Percentiles rank a stretch among this genome's conserved stretches.
These are phyloP conservation scores for Mortierella alpina DNA, from an alignment of 192 early-diverging fungal species.

Conservation along the genomic window DNA sequence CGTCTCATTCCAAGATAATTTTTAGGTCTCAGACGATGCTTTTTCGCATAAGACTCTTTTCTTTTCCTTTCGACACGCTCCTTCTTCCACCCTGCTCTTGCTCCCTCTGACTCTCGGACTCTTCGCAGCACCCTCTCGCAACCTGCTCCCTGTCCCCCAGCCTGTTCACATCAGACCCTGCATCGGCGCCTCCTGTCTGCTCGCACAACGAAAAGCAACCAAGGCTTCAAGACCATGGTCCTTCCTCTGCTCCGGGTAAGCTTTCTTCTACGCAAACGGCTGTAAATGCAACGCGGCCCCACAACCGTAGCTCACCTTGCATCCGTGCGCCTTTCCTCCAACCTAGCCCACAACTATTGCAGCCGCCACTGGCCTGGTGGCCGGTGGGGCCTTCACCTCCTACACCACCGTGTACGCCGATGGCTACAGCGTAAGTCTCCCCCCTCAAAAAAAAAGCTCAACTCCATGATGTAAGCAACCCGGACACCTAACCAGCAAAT, in stretches of 20 bases:
- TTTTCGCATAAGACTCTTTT: too few species aligned
- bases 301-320: background rate
- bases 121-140: too few species aligned
- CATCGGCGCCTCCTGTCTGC: too few species aligned
- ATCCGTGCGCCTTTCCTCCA: background rate
- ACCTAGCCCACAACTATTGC: conserved; percentile 43
- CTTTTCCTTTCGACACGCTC: too few species aligned
- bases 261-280: background rate
- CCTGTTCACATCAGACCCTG: too few species aligned
- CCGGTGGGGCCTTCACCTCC: conserved; percentile 22
- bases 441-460: background rate
- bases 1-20: too few species aligned
- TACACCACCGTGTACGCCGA: conserved; percentile 44
- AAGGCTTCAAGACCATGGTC: conserved; percentile 12
- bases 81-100: too few species aligned
- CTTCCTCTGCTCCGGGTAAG: conserved; percentile 22
- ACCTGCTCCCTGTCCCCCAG: too few species aligned
- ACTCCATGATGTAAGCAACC: background rate
- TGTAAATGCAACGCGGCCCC: too few species aligned
- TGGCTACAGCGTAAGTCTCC: conserved; percentile 20
- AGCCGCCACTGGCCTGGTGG: conserved; percentile 30
- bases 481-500: background rate
- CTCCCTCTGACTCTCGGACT: too few species aligned
- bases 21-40: too few species aligned
- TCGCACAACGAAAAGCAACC: too few species aligned